phyloP scores from a whole-genome alignment of 306 rosid genomes.

The Malus asiatica region DNA sequence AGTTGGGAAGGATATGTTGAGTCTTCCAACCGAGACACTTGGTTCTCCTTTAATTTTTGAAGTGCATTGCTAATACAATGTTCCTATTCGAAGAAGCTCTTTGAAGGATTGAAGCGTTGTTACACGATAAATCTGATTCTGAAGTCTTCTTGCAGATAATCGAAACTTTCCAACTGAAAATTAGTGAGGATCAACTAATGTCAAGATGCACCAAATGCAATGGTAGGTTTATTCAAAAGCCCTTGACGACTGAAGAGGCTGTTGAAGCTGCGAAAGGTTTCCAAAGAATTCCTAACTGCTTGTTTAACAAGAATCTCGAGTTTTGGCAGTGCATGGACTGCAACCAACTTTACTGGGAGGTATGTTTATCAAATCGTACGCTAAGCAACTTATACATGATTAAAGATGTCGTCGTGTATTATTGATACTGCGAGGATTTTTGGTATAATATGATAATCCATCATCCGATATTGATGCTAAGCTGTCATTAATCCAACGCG shows the following conservation, averaged over 20 bases:
- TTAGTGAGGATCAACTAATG: slow-evolving; percentile 74
- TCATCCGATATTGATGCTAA: slow-evolving; percentile 6
- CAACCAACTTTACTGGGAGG: slow-evolving; percentile 95
- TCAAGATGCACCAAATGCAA: slow-evolving; percentile 95
- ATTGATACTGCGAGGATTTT: neutral
- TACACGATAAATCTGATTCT: slow-evolving; percentile 5
- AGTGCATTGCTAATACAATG: neutral
- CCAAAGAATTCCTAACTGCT: slow-evolving; percentile 76
- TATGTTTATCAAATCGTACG: slow-evolving; percentile 11
- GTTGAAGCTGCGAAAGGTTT: slow-evolving; percentile 82
- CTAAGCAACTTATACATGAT: neutral
- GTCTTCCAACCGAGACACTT: neutral
- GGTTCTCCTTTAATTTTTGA: neutral
- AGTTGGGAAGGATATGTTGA: neutral
- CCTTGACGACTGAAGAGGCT: slow-evolving; percentile 78
- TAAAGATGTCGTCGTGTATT: neutral
- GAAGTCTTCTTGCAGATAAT: slow-evolving; percentile 53
- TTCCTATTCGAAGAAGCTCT: neutral
- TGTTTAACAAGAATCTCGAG: slow-evolving; percentile 75
- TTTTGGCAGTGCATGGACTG: slow-evolving; percentile 96
- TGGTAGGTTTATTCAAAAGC: slow-evolving; percentile 84
- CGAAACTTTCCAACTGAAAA: slow-evolving; percentile 61
- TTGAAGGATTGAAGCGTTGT: neutral
- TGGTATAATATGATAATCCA: slow-evolving; percentile 1
- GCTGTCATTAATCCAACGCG: slow-evolving; percentile 10